Evolutionary conservation across 176 grass and related monocot genomes (phyloP), one percentile per base, ranked within the genome.

Genomic region (Alopecurus myosuroides): DNA sequence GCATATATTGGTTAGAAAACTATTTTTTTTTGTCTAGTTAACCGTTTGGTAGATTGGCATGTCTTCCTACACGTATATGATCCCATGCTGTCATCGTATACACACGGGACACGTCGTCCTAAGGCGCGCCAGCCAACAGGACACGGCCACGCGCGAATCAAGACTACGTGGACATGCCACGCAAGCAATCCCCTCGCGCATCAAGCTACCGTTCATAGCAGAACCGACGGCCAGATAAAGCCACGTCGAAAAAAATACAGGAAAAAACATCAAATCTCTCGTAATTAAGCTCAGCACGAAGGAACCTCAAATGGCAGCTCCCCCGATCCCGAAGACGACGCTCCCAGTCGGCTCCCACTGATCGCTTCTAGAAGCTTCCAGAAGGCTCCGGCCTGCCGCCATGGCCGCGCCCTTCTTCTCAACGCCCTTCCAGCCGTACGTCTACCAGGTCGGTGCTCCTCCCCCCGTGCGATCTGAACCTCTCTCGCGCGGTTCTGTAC

Each of bases 341-440:
- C 84, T 56, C 34, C 56, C 36, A 83, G 36, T 63, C 62, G 73
- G 56, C 74, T 52, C 79, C 30, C 74, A 74, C 74, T 90, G 79
- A 84, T 82, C 58, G 66, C 20, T 90, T 65, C 84, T 35, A 90
- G 84, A 90, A 86, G 78, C 78, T 86, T 82, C 84, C 45, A 48
- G 79, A 86, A 83, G n/a, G 66, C 12, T 57, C 66, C 13, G 29
- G 34, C 58, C 40, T 57, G 57, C 88, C 85, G 61, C 89, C 87
- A 98, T 98, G 97, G 97, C 97, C 70, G 97, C 97, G 41, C 97
- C 97, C 40, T 95, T 98, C 86, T 95, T 87, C 81, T 90, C 93
- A 9, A 90, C 91, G 74, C 93, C 91, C 22, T 95, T 98, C 87
- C 93, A 98, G 88, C 91, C 97, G 85, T 98, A 95, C 78, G 89